These are phyloP conservation scores for Solanum microdontum DNA, from an alignment of 257 asterid species.

Conservation along the genomic window DNA sequence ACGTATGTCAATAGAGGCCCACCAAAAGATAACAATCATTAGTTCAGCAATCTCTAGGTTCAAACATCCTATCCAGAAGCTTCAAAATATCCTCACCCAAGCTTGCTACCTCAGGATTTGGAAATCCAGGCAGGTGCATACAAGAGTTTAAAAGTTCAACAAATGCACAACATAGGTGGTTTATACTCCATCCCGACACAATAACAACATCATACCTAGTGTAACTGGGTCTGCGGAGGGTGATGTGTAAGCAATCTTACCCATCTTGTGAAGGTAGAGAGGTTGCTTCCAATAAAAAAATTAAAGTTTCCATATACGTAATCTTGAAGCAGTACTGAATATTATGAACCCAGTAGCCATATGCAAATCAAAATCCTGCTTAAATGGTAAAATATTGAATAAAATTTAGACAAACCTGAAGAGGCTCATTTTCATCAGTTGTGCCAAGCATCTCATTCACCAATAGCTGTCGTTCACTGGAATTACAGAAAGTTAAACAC, in stretches of 20 bases:
- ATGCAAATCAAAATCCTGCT: not conserved
- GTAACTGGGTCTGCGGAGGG: not conserved
- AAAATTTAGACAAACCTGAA: constrained; percentile 8
- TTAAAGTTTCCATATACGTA: not conserved
- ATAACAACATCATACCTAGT: not conserved
- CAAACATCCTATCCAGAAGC: not conserved
- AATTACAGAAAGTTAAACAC: constrained; percentile 17
- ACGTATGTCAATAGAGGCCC: not conserved
- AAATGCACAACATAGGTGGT: not conserved
- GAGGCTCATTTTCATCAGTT: constrained; percentile 25
- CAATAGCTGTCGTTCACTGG: constrained; percentile 17
- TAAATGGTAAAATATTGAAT: not conserved
- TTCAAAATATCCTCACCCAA: not conserved
- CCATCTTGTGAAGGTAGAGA: not conserved
- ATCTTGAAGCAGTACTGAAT: not conserved
- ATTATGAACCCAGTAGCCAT: not conserved
- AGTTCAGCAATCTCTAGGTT: not conserved
- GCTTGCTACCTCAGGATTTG: not conserved
- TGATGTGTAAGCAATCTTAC: not conserved
- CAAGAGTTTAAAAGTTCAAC: not conserved
- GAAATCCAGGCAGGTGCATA: not conserved
- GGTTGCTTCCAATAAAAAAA: not conserved
- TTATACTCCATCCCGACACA: not conserved
- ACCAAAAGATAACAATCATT: not conserved
- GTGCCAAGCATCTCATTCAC: constrained; percentile 24